Evolutionary conservation across 208 protist genomes (phyloP).

Genomic region (Trichomonas tenax): DNA sequence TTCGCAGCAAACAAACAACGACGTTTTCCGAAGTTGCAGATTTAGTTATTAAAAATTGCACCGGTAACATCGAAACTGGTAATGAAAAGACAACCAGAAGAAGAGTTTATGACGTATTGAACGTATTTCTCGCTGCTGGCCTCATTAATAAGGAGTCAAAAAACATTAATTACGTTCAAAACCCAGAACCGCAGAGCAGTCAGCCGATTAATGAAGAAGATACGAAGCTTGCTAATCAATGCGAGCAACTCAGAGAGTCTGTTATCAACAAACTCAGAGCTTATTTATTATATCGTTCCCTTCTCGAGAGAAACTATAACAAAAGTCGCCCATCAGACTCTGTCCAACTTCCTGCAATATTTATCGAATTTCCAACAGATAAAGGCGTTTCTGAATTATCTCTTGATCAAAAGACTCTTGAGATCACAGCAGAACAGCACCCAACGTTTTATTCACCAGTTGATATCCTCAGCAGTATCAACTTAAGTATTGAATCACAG

Average conservation of each 20-base stretch:
- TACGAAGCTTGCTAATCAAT: not conserved
- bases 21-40: conserved; percentile 5
- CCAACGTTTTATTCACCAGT: not conserved
- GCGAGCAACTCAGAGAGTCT: not conserved
- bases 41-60: not conserved
- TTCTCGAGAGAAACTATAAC: not conserved
- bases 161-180: not conserved
- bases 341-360: not conserved
- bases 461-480: not conserved
- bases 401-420: not conserved
- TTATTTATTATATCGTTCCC: not conserved
- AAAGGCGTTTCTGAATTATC: not conserved
- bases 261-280: not conserved
- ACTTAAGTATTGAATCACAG: not conserved
- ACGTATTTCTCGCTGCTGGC: not conserved
- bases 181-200: not conserved
- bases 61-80: not conserved
- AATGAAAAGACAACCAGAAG: not conserved
- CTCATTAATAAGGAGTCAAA: not conserved
- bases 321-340: not conserved
- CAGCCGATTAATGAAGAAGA: not conserved
- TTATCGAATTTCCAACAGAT: not conserved
- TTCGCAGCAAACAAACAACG: not conserved
- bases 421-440: not conserved
- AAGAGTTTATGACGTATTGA: not conserved